These are phyloP conservation scores for Tuber indicum DNA, from an alignment of 495 filamentous ascomycete genomes.

Conservation along the genomic window DNA sequence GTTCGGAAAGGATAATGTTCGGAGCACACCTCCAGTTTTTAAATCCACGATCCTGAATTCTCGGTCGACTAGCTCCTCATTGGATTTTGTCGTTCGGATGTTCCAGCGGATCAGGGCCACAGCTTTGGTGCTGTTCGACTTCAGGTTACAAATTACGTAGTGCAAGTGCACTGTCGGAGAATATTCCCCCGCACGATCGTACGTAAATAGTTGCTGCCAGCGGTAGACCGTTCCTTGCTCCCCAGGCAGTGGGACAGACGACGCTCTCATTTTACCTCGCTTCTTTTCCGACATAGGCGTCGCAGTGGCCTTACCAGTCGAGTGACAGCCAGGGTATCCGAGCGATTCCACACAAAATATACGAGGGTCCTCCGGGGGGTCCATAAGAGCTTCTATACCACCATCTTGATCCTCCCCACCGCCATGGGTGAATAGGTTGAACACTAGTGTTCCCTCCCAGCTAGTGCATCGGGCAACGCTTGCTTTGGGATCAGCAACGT, in stretches of 20 bases:
- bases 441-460: slow-evolving; percentile 26
- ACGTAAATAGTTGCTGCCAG: slow-evolving; percentile 35
- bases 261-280: slow-evolving; percentile 22
- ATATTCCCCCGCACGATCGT: slow-evolving; percentile 25
- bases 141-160: slow-evolving; percentile 38
- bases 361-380: slow-evolving; percentile 34
- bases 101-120: slow-evolving; percentile 39
- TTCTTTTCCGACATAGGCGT: slow-evolving; percentile 23
- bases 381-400: slow-evolving; percentile 22
- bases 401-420: slow-evolving; percentile 8
- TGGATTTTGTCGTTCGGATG: slow-evolving; percentile 22
- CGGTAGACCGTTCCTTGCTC: slow-evolving; percentile 22
- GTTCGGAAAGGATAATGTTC: slow-evolving; percentile 35
- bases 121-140: slow-evolving; percentile 28
- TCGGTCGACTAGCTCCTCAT: slow-evolving; percentile 38
- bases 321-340: slow-evolving; percentile 23
- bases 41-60: slow-evolving; percentile 37
- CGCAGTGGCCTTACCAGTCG: background rate
- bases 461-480: slow-evolving; percentile 34
- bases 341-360: slow-evolving; percentile 36
- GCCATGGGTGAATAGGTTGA: slow-evolving; percentile 35
- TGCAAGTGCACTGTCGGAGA: slow-evolving; percentile 24
- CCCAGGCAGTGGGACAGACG: background rate
- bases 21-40: slow-evolving; percentile 29
- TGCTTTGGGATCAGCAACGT: slow-evolving; percentile 27